Evolutionary conservation across 2,329 filamentous ascomycete genomes (phyloP), one percentile per base, ranked within the genome.

Genomic region (Gaeumannomyces sp.): DNA sequence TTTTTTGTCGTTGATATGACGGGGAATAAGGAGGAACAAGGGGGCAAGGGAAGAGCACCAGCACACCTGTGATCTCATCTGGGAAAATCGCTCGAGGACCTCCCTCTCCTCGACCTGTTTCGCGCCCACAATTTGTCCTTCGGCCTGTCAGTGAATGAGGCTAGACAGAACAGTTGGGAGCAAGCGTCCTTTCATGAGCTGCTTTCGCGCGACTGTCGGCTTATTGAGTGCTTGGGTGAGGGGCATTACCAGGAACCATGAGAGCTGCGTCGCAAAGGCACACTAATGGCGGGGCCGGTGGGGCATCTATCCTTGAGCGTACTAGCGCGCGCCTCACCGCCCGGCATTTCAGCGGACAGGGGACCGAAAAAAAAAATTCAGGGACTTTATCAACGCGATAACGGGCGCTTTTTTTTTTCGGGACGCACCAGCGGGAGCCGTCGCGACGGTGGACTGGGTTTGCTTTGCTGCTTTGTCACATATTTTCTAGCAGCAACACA

Each of bases 71-170:
- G 71, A 99, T 97, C 80, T 99, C 95, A 67, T 99, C 94, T 1
- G 95, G 93, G 71, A 98, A 99, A 74, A 99, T 99, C 67, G 94
- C 74, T 96, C 92, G 75, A 99, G 92, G 71, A 99, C 94, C 78
- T 99, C 95, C 67, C 93, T 89, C 84, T 99, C 95, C 80, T 99
- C 95, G 69, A 89, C 80, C 77, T 99, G 95, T 67, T 82, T 98
- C 94, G 75, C 80, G 83, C 62, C 86, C 86, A n/a, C 87, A 89
- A 89, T 10, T 67, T 79, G 70, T 62, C 8, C 27, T 63, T 53
- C 22, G 45, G 22, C 6, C n/a, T 25, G 45, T 22, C n/a, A n/a
- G 25, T 53, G 45, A 25, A 10, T 25, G 45, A 22, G 45, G 8
- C 22, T 53, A 25, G 19, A 8, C 45, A n/a, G 22, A n/a, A 11